phyloP scores from a whole-genome alignment of 495 filamentous ascomycete species.

The Thermothielavioides terrestris region DNA sequence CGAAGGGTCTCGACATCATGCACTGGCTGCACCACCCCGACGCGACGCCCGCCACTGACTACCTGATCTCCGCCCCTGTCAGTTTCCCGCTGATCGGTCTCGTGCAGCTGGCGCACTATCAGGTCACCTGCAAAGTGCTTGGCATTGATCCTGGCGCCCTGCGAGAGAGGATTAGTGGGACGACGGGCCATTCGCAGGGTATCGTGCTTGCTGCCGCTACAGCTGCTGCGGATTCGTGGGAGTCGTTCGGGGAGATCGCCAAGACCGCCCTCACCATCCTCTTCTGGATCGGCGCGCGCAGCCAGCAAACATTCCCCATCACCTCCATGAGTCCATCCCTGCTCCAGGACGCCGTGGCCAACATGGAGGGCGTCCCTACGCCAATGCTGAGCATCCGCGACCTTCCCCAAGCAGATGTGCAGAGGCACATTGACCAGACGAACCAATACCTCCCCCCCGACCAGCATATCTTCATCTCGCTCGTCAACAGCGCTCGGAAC shows the following conservation, averaged over 20 bases:
- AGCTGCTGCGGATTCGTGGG: conserved; percentile 79
- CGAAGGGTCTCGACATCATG: conserved; percentile 90
- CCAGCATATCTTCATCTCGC: conserved; percentile 86
- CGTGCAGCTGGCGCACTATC: conserved; percentile 89
- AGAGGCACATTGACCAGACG: conserved; percentile 90
- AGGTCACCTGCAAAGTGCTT: conserved; percentile 80
- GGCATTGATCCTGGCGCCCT: conserved; percentile 81
- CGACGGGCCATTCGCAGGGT: conserved; percentile 95
- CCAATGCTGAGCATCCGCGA: conserved; percentile 98
- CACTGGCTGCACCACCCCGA: conserved; percentile 83
- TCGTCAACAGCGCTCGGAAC: conserved; percentile 94
- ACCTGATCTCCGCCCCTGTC: conserved; percentile 93
- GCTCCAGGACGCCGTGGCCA: conserved; percentile 88
- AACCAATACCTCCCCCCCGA: conserved; percentile 91
- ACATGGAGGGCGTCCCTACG: conserved; percentile 87
- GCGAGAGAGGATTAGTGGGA: conserved; percentile 69
- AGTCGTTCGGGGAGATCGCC: conserved; percentile 70
- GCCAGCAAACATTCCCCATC: conserved; percentile 91
- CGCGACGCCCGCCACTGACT: conserved; percentile 85
- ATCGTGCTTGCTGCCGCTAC: conserved; percentile 90
- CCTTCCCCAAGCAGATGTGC: conserved; percentile 71
- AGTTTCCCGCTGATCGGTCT: conserved; percentile 94
- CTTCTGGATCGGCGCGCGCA: conserved; percentile 99
- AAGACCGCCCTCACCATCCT: conserved; percentile 78
- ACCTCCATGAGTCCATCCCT: conserved; percentile 87